phyloP scores from a whole-genome alignment of 2,329 filamentous ascomycete genomes.

The Teratosphaeria epicoccoides region DNA sequence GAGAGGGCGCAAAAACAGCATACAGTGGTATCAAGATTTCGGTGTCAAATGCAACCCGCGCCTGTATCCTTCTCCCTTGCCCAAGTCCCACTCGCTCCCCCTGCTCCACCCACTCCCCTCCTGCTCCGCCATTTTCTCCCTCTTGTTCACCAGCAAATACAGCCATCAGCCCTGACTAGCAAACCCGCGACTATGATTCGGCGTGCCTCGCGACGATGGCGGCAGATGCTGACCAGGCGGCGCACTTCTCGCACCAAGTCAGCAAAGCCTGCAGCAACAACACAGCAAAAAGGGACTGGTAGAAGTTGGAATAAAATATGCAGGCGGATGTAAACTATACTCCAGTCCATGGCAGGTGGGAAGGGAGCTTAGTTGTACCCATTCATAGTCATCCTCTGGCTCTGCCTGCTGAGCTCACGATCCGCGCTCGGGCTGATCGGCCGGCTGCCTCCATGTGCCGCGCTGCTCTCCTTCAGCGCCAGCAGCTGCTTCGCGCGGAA shows the following conservation, averaged over 20 bases:
- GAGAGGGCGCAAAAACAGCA: too few relatives aligned
- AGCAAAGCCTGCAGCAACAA: constrained; percentile 10
- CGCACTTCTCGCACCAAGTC: constrained; percentile 2
- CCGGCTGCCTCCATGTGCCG: constrained; percentile 62
- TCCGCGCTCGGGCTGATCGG: constrained; percentile 94
- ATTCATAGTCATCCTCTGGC: constrained; percentile 97
- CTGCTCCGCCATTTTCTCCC: neutral
- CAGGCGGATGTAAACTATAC: constrained; percentile 6
- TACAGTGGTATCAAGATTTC: too few relatives aligned
- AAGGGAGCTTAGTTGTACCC: constrained; percentile 60
- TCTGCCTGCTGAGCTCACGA: constrained; percentile 90
- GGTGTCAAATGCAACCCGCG: too few relatives aligned
- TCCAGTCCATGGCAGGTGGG: neutral
- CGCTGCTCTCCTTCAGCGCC: constrained; percentile 95
- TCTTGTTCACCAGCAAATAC: neutral
- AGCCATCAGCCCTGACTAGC: constrained; percentile 12
- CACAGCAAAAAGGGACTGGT: neutral
- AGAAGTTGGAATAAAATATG: neutral
- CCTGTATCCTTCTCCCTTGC: too few relatives aligned
- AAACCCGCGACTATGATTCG: constrained; percentile 15
- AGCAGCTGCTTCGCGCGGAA: constrained; percentile 99
- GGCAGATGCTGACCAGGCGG: constrained; percentile 2
- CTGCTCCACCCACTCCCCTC: neutral
- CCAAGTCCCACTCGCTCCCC: too few relatives aligned
- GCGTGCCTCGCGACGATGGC: constrained; percentile 10